phyloP scores from a whole-genome alignment of 2,329 filamentous ascomycete genomes.

The Diaporthe humulicola region DNA sequence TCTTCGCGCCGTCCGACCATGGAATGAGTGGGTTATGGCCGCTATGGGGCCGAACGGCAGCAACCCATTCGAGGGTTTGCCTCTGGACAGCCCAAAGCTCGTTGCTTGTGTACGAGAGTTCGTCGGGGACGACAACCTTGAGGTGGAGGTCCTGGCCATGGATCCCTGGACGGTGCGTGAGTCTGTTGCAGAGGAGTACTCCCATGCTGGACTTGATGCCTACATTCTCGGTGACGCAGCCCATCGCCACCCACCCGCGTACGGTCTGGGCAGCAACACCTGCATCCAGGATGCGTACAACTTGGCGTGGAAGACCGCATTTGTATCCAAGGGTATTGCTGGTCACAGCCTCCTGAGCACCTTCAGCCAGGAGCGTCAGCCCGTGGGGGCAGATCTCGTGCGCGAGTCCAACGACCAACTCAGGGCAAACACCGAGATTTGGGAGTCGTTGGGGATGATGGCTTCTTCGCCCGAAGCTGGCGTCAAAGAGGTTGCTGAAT shows the following conservation, averaged over 20 bases:
- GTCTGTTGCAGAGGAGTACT: conserved; percentile 64
- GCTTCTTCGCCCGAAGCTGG: conserved; percentile 48
- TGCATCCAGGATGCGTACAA: conserved; percentile 64
- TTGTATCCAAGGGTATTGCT: conserved; percentile 53
- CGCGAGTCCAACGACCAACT: conserved; percentile 44
- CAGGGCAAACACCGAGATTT: conserved; percentile 53
- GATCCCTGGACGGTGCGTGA: conserved; percentile 69
- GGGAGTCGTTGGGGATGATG: conserved; percentile 50
- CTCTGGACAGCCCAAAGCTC: background rate
- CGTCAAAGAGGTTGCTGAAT: conserved; percentile 48
- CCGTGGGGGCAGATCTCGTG: conserved; percentile 57
- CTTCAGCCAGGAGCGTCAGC: conserved; percentile 55
- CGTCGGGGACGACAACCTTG: conserved; percentile 63
- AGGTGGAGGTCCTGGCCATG: conserved; percentile 60
- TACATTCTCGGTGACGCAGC: conserved; percentile 66
- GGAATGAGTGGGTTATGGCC: conserved; percentile 68
- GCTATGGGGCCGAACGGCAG: conserved; percentile 32
- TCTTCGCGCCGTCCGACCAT: conserved; percentile 69
- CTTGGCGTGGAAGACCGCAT: conserved; percentile 62
- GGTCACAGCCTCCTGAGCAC: conserved; percentile 51
- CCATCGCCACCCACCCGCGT: conserved; percentile 64
- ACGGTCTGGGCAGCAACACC: conserved; percentile 65
- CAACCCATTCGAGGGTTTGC: conserved; percentile 44
- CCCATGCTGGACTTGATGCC: conserved; percentile 49
- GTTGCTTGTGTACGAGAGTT: conserved; percentile 54